Conservation (phyloP, 176 grass and related monocot species). For the Lolium multiflorum region DNA sequence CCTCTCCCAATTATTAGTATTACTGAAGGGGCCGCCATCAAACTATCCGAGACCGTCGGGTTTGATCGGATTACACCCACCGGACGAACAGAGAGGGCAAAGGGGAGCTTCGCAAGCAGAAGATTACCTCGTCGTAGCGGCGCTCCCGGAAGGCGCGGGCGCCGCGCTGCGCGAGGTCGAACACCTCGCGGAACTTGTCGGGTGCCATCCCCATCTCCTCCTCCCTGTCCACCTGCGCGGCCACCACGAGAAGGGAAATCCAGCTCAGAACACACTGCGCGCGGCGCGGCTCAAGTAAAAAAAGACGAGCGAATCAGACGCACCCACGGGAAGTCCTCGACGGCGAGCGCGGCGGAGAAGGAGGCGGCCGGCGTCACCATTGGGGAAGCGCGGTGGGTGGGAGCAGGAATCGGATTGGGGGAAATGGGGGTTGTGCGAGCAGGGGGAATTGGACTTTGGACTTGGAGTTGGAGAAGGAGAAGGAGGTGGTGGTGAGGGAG, state of each 20-base stretch:
- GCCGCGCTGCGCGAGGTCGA: slow-evolving; percentile 65
- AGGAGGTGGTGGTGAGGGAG: slow-evolving; percentile 38
- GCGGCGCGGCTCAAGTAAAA: not conserved
- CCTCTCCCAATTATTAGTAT: not conserved
- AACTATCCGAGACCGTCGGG: slow-evolving; percentile 10
- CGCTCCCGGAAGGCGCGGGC: slow-evolving; percentile 60
- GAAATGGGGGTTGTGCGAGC: not conserved
- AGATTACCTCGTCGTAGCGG: slow-evolving; percentile 79
- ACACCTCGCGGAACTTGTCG: slow-evolving; percentile 70
- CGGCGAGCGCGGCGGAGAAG: slow-evolving; percentile 55
- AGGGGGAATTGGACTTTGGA: not conserved
- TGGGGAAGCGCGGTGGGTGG: not conserved
- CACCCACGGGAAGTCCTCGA: slow-evolving; percentile 82
- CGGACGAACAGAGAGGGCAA: slow-evolving; percentile 8
- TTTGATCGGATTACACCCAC: not conserved
- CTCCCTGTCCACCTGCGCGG: slow-evolving; percentile 69
- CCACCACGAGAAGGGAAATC: slow-evolving; percentile 28
- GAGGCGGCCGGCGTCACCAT: slow-evolving; percentile 46
- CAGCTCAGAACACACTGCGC: slow-evolving; percentile 12
- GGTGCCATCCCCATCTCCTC: slow-evolving; percentile 63
- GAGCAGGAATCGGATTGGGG: not conserved
- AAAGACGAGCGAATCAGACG: slow-evolving; percentile 12
- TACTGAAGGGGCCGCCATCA: slow-evolving; percentile 8
- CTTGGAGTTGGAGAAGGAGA: slow-evolving; percentile 1
- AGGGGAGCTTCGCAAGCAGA: not conserved